Evolutionary conservation across 2,329 filamentous ascomycete genomes (phyloP).

Genomic region (Aphanoascus verrucosus): DNA sequence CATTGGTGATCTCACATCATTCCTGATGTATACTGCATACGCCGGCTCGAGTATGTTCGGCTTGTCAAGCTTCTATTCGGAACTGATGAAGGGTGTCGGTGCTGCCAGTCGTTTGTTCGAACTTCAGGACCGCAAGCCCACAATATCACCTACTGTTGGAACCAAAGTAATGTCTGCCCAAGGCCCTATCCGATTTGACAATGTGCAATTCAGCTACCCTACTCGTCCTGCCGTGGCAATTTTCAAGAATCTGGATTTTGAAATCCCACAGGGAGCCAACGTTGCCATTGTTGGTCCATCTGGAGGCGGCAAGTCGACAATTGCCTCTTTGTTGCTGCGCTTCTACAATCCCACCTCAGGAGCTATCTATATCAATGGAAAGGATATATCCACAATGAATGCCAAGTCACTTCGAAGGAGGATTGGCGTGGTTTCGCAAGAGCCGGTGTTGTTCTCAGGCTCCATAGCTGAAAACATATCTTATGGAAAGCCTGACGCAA

Average conservation of each 20-base stretch:
- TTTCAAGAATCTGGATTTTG: constrained; percentile 79
- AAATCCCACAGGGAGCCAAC: constrained; percentile 84
- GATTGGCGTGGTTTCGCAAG: constrained; percentile 91
- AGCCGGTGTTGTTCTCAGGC: constrained; percentile 81
- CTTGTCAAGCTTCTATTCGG: constrained; percentile 90
- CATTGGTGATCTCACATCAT: constrained; percentile 86
- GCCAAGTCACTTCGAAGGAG: constrained; percentile 83
- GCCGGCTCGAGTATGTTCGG: constrained; percentile 81
- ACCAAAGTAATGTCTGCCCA: constrained; percentile 68
- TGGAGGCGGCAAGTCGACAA: constrained; percentile 91
- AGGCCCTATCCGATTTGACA: constrained; percentile 75
- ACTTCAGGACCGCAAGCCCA: constrained; percentile 77
- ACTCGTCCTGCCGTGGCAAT: constrained; percentile 85
- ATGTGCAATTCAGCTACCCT: constrained; percentile 83
- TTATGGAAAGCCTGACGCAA: constrained; percentile 74
- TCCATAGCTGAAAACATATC: constrained; percentile 75
- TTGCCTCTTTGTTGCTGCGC: constrained; percentile 77
- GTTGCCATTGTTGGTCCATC: constrained; percentile 95
- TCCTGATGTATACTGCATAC: constrained; percentile 96
- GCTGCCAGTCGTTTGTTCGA: constrained; percentile 95
- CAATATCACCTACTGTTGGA: constrained; percentile 78
- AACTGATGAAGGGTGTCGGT: constrained; percentile 97
- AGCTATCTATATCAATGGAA: constrained; percentile 69
- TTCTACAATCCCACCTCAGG: constrained; percentile 81
- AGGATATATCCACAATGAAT: constrained; percentile 77